phyloP scores from a whole-genome alignment of 2,329 filamentous ascomycete species.

The Beauveria asiatica region DNA sequence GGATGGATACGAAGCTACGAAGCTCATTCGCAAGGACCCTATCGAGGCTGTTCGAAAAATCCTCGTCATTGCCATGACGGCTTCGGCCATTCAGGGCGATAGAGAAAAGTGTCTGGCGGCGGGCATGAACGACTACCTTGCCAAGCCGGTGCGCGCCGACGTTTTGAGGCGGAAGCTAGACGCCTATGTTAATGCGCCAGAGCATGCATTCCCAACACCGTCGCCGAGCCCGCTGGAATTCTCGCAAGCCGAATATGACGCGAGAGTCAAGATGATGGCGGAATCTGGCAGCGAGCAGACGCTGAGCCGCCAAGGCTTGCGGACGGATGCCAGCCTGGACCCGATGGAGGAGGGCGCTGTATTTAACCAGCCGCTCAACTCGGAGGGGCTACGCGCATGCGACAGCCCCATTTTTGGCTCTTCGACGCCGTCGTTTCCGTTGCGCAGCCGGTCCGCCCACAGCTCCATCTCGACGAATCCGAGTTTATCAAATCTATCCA shows the following conservation, averaged over 20 bases:
- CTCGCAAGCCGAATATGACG: conserved; percentile 12
- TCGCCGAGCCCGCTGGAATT: conserved; percentile 16
- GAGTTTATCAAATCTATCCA: neutral
- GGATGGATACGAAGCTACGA: conserved; percentile 87
- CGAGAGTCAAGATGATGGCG: neutral
- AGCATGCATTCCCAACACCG: conserved; percentile 17
- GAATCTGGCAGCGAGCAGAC: conserved; percentile 5
- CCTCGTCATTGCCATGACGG: conserved; percentile 96
- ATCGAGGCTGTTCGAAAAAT: conserved; percentile 71
- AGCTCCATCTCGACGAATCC: conserved; percentile 1
- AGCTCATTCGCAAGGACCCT: conserved; percentile 67
- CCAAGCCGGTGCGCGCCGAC: conserved; percentile 87
- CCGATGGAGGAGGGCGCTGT: conserved; percentile 25
- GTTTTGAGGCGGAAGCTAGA: conserved; percentile 77
- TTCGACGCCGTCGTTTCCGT: neutral
- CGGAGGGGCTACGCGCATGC: conserved; percentile 5
- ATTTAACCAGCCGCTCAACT: conserved; percentile 25
- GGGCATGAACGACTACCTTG: conserved; percentile 96
- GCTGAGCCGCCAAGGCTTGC: conserved; percentile 9
- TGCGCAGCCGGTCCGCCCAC: neutral
- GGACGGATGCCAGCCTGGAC: conserved; percentile 16
- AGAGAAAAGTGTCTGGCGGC: conserved; percentile 91
- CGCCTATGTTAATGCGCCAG: conserved; percentile 39
- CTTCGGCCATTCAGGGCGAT: conserved; percentile 87
- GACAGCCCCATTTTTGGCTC: conserved; percentile 10